A percentile compares a stretch with the other conserved stretches of the same genome.
These are phyloP conservation scores for Metschnikowia proteae DNA, from an alignment of 805 yeast genomes.

Conservation along the genomic window DNA sequence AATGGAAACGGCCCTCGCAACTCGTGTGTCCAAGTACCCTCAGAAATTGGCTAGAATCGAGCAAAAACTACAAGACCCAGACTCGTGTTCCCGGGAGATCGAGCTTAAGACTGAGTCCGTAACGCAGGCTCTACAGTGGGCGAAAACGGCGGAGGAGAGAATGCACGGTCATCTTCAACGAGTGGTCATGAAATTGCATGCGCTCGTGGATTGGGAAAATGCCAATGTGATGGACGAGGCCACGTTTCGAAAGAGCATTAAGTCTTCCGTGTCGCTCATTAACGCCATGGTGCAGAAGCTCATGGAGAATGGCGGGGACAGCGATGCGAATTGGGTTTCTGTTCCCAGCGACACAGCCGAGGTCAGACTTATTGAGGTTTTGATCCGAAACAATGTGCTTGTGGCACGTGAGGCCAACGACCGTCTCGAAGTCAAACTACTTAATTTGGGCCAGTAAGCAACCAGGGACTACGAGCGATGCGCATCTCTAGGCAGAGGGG, in stretches of 20 bases:
- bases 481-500: no score
- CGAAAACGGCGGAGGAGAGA: constrained; percentile 8
- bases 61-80: constrained; percentile 6
- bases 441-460: background rate
- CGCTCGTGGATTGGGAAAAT: constrained; percentile 22
- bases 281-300: constrained; percentile 10
- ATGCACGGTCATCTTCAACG: constrained; percentile 18
- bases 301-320: background rate
- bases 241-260: constrained; percentile 13
- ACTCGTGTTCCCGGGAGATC: constrained; percentile 6
- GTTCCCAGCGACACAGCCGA: constrained; percentile 11
- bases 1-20: constrained; percentile 5
- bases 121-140: constrained; percentile 1
- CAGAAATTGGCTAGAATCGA: constrained; percentile 10
- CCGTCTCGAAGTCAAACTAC: background rate
- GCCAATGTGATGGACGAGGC: constrained; percentile 18
- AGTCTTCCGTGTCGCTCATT: constrained; percentile 11
- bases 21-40: constrained; percentile 8
- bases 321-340: constrained; percentile 10
- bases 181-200: constrained; percentile 20
- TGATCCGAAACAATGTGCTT: constrained; percentile 15
- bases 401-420: background rate
- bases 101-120: constrained; percentile 3
- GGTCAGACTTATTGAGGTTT: constrained; percentile 14
- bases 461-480: background rate